phyloP scores from a whole-genome alignment of 2,329 filamentous ascomycete genomes.

The Penicillium fuscoglaucum region DNA sequence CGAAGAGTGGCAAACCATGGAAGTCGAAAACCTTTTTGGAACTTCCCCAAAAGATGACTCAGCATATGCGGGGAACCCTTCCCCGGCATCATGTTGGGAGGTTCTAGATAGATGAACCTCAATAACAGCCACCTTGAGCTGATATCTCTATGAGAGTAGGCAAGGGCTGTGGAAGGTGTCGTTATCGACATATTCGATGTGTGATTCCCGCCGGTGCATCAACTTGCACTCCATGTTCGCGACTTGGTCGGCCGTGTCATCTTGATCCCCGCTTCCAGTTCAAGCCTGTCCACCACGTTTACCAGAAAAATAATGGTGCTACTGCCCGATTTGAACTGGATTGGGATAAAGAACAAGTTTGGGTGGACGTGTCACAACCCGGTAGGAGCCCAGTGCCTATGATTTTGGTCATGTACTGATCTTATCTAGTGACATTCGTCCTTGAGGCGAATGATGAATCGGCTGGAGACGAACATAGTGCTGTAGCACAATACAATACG shows the following conservation, averaged over 20 bases:
- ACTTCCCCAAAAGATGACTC: slow-evolving; percentile 6
- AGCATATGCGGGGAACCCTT: slow-evolving; percentile 16
- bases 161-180: slow-evolving; percentile 38
- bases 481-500: background rate
- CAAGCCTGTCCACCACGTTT: slow-evolving; percentile 36
- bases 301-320: slow-evolving; percentile 32
- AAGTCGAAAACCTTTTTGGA: background rate
- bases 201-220: slow-evolving; percentile 30
- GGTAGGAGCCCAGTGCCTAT: slow-evolving; percentile 19
- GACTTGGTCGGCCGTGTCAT: slow-evolving; percentile 31
- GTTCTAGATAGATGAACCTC: background rate
- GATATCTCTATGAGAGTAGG: slow-evolving; percentile 31
- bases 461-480: slow-evolving; percentile 1
- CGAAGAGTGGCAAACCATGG: background rate
- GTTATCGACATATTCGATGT: slow-evolving; percentile 39
- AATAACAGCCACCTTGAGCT: background rate
- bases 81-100: slow-evolving; percentile 3
- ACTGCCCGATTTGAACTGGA: slow-evolving; percentile 31
- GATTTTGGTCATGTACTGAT: background rate
- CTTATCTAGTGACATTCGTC: slow-evolving; percentile 29
- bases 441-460: slow-evolving; percentile 25
- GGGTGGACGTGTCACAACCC: slow-evolving; percentile 33
- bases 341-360: slow-evolving; percentile 34
- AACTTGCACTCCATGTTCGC: slow-evolving; percentile 32
- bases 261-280: slow-evolving; percentile 38